phyloP scores from a whole-genome alignment of 73 alveolate genomes.

The Symbiodinium natans region DNA sequence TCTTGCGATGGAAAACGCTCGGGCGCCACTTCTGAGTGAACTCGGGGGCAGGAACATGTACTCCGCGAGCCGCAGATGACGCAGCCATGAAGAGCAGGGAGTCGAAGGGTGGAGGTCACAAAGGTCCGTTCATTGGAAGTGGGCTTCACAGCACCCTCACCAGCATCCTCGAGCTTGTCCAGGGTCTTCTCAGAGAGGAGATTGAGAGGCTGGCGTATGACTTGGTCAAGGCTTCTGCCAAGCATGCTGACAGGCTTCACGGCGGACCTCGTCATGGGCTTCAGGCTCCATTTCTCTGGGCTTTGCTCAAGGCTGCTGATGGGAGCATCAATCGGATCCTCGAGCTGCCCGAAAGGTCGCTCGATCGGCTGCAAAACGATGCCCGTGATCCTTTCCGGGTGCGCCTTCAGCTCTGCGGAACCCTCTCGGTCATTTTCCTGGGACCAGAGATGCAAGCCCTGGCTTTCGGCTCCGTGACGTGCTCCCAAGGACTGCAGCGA shows the following conservation, averaged over 20 bases:
- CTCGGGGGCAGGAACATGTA: slow-evolving; percentile 85
- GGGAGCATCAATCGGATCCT: neutral
- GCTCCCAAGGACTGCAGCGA: slow-evolving; percentile 34
- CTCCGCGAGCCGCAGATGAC: too few species aligned
- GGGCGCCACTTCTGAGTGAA: slow-evolving; percentile 59
- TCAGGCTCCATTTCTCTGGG: too few species aligned
- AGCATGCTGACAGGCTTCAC: too few species aligned
- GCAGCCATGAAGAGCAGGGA: neutral
- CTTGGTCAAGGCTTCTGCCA: neutral
- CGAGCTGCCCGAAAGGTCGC: neutral
- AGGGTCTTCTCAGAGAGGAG: neutral
- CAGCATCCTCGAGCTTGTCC: neutral
- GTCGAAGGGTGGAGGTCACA: neutral
- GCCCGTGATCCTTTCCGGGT: neutral
- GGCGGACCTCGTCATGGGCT: too few species aligned
- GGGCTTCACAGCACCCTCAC: neutral
- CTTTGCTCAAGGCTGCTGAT: too few species aligned
- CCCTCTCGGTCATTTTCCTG: too few species aligned
- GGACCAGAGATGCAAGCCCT: too few species aligned
- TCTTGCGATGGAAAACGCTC: neutral
- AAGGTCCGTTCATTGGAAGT: too few species aligned
- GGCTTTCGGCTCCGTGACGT: neutral
- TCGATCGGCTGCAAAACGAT: neutral
- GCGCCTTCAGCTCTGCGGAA: neutral
- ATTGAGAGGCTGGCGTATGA: too few species aligned